phyloP scores from a whole-genome alignment of 2,329 filamentous ascomycete genomes.

The Neofusicoccum sp. region DNA sequence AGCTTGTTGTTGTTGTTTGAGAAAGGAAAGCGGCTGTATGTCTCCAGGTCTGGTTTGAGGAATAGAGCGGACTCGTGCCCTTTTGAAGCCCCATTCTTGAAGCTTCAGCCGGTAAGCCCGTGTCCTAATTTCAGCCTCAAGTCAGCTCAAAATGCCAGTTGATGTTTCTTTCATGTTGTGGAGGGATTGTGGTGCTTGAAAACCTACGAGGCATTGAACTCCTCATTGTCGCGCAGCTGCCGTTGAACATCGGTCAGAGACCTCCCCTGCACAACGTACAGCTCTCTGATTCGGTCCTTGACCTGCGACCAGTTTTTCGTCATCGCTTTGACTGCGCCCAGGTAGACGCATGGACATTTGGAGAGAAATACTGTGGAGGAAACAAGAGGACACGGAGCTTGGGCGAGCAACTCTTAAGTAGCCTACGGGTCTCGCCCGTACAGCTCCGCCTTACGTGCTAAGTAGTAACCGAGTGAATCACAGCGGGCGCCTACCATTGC shows the following conservation, averaged over 20 bases:
- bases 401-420: neutral
- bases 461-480: neutral
- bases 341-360: neutral
- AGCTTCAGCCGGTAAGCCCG: conserved; percentile 18
- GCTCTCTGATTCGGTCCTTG: neutral
- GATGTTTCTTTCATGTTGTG: neutral
- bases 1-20: no score
- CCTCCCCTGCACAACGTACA: conserved; percentile 8
- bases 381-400: neutral
- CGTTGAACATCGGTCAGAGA: conserved; percentile 8
- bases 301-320: conserved; percentile 19
- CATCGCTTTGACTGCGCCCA: neutral
- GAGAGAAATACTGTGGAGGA: neutral
- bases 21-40: neutral
- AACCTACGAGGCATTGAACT: conserved; percentile 16
- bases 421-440: neutral
- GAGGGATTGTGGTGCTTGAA: no score
- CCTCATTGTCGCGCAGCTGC: neutral
- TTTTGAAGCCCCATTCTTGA: conserved; percentile 18
- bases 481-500: neutral
- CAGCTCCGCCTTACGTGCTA: no score
- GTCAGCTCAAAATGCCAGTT: neutral
- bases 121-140: neutral
- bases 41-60: no score
- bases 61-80: neutral